These are phyloP conservation scores for Pichia sp. DNA, from an alignment of 1,139 yeast species.

Conservation along the genomic window DNA sequence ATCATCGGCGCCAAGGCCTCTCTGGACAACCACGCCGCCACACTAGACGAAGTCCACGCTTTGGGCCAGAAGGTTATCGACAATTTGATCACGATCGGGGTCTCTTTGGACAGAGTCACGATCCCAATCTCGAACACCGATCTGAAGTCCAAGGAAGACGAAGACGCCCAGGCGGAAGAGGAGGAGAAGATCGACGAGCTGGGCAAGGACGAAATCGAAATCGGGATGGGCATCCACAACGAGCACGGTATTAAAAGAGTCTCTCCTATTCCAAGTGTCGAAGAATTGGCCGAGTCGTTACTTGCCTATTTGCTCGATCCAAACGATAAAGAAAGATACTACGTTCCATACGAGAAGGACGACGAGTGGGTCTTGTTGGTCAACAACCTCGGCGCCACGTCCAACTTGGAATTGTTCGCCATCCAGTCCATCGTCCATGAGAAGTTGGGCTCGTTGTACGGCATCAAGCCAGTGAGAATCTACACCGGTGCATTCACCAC, in stretches of 20 bases:
- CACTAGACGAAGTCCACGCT: slow-evolving; percentile 49
- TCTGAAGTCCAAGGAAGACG: slow-evolving; percentile 23
- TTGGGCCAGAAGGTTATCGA: slow-evolving; percentile 62
- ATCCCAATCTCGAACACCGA: slow-evolving; percentile 66
- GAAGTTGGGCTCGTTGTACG: slow-evolving; percentile 44
- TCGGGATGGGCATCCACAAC: slow-evolving; percentile 96
- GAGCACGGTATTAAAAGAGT: slow-evolving; percentile 82
- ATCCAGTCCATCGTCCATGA: slow-evolving; percentile 52
- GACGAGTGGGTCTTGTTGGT: slow-evolving; percentile 71
- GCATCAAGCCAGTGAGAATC: slow-evolving; percentile 62
- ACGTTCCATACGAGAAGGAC: slow-evolving; percentile 55
- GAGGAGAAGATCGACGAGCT: slow-evolving; percentile 45
- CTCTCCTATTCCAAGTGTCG: slow-evolving; percentile 69
- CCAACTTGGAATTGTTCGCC: slow-evolving; percentile 70
- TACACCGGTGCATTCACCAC: slow-evolving; percentile 78
- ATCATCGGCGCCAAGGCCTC: slow-evolving; percentile 76
- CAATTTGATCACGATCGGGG: slow-evolving; percentile 81
- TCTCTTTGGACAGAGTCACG: slow-evolving; percentile 78
- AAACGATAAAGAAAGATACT: slow-evolving; percentile 66
- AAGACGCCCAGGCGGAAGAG: slow-evolving; percentile 42
- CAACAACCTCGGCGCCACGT: slow-evolving; percentile 86
- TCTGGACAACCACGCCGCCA: slow-evolving; percentile 38
- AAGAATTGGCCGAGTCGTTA: slow-evolving; percentile 50
- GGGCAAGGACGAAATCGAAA: slow-evolving; percentile 62
- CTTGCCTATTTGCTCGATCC: slow-evolving; percentile 54